Base-by-base conservation (phyloP, 2,329 filamentous ascomycete genomes). In the Trichoderma gracile region DNA sequence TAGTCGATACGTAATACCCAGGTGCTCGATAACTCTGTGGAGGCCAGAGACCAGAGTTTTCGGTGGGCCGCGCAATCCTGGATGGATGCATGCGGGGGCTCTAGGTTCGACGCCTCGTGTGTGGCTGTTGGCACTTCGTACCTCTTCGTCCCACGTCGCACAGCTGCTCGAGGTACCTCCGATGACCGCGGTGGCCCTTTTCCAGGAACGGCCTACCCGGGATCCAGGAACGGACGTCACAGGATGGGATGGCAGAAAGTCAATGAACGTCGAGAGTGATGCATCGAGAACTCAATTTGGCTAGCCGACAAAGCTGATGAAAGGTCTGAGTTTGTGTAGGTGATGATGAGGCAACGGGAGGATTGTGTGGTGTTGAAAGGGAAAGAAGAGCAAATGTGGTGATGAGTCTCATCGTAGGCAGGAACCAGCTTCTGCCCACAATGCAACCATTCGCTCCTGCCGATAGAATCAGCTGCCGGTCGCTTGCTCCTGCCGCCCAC, bases 201-300 rank as follows among this genome's bases (percentile, higher is more conserved):
- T 45, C 49, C 49, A 62, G 47, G 47, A 54, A 62, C 59, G 19
- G 59, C 42, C 40, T 62, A 62, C 59, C 59, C 59, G 47, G 59
- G 25, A 62, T 62, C 59, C 50, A 62, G 59, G 59, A 62, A 62
- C 59, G 49, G 49, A 40, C 49, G 27, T 19, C 43, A 59, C 43
- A 40, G 10, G 19, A 49, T 27, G 49, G 43, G 17, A 27, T 59
- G 15, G 23, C 14, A 23, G 15, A 59, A 59, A 38, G 43, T 30
- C 43, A 59, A 59, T 40, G 27, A 14, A 1, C 25, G 45, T 19
- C 15, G 30, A 30, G 30, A 17, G 19, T 8, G 15, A 17, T 49
- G 56, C 43, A 59, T 25, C 27, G 19, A 40, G 27, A 40, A 49
- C 17, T 49, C 25, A 59, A 23, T 25, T 59, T 59, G 10, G n/a